Percentiles rank a stretch among this genome's conserved stretches.
These are phyloP conservation scores for Phyllosticta citrichinensis DNA, from an alignment of 2,329 filamentous ascomycete species.

Conservation along the genomic window DNA sequence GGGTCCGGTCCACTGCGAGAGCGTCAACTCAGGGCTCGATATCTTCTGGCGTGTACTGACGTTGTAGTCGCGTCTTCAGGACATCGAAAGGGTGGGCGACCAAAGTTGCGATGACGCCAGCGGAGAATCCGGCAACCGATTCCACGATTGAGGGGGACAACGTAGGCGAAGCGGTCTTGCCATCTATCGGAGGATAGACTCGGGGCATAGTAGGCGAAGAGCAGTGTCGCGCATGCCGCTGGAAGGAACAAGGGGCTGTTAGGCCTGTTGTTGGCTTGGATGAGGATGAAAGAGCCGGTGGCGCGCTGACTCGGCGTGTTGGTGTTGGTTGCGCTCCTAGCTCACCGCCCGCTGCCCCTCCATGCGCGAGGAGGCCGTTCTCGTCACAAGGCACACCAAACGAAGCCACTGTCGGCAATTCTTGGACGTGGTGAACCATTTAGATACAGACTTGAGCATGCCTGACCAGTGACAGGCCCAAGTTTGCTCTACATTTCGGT, in stretches of 20 bases:
- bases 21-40: neutral
- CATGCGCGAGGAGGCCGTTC: neutral
- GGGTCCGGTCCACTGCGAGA: slow-evolving; percentile 9
- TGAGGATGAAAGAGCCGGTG: slow-evolving; percentile 4
- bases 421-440: neutral
- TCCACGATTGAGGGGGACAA: slow-evolving; percentile 65
- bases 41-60: slow-evolving; percentile 37
- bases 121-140: slow-evolving; percentile 79
- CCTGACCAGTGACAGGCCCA: neutral
- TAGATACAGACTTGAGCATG: neutral
- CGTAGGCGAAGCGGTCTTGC: slow-evolving; percentile 27
- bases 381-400: neutral
- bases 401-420: neutral
- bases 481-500: neutral
- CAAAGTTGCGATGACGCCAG: slow-evolving; percentile 76
- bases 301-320: neutral
- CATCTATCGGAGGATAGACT: slow-evolving; percentile 39
- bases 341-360: neutral
- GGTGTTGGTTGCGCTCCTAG: neutral
- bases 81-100: slow-evolving; percentile 88
- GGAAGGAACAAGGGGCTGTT: slow-evolving; percentile 1
- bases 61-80: slow-evolving; percentile 91
- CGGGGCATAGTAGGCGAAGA: slow-evolving; percentile 32
- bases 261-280: slow-evolving; percentile 4
- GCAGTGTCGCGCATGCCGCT: slow-evolving; percentile 7